These are phyloP conservation scores for Blastobotrys malaysiensis DNA, from an alignment of 1,139 yeast species.

Conservation along the genomic window DNA sequence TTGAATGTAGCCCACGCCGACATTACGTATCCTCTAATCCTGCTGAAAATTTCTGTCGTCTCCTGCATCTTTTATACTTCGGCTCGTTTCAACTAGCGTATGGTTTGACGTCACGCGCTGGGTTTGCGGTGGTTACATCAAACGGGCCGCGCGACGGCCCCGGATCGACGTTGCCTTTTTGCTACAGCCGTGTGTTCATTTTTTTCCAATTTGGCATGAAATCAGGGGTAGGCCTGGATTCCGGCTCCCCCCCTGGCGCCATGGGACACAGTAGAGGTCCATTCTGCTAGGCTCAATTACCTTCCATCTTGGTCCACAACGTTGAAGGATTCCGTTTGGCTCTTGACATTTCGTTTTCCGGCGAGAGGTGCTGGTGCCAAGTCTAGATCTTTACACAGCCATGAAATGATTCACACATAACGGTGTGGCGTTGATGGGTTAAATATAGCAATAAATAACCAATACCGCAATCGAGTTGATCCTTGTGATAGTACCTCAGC, in stretches of 20 bases:
- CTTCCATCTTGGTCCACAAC: no score
- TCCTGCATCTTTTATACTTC: background rate
- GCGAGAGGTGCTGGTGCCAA: no score
- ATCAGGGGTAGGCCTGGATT: background rate
- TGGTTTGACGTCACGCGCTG: background rate
- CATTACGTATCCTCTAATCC: background rate
- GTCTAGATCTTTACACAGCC: background rate
- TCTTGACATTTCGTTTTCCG: no score
- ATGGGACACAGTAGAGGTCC: no score
- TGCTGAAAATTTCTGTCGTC: background rate
- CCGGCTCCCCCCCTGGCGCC: no score
- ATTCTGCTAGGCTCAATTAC: no score
- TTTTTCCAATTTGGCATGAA: no score
- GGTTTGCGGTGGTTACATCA: background rate
- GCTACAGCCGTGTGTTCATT: background rate
- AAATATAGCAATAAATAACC: background rate
- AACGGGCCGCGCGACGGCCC: background rate
- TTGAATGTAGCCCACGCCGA: slow-evolving; percentile 2
- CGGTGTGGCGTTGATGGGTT: background rate
- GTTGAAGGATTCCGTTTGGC: no score
- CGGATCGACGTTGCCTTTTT: background rate
- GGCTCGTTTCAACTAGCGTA: background rate
- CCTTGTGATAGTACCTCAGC: no score
- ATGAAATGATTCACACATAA: background rate
- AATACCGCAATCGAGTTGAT: no score